Evolutionary conservation across 148 eudicot species (phyloP), one percentile per base, ranked within the genome.

Genomic region (Rhododendron kiyosumense): DNA sequence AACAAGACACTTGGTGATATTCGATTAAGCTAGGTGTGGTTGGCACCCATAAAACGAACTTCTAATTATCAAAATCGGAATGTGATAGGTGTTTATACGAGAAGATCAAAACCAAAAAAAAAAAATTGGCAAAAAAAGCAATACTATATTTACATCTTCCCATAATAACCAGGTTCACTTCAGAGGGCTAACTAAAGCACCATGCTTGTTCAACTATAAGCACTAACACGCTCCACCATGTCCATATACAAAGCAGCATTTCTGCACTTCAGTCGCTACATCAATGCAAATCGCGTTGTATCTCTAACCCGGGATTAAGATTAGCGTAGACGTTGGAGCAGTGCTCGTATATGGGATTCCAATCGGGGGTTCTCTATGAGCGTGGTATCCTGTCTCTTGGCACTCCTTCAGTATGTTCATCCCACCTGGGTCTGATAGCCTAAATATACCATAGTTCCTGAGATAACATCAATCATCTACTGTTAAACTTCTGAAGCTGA

Each of bases 381-480:
- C 86, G 83, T 95, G 98, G 85, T 92, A 93, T 46, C 95, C 98
- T 36, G 65, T 83, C 89, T 93, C 92, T 78, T 85, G 84, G 86
- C 98, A 95, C 43, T 41, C 43, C 43, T 41, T 41, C 43, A 41
- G 43, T 41, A 41, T 5, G 43, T 41, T 41, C 43, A 41, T 41
- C 43, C 7, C 7, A 41, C 43, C 43, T 6, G 43, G 43, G 43
- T 41, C 43, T 5, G 43, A 41, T 41, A 41, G 7, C 89, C 93
- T 85, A 83, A 93, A 93, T 86, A 93, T 87, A 52, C 96, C 95
- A 22, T 92, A 88, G 88, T 83, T 85, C 92, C 95, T 93, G 92
- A 69, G 57, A 78, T 43, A 79, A 59, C 54, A 86, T 81, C 54
- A 88, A 81, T 85, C 28, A 77, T 28, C 38, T 8, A 74, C 41